Evolutionary conservation across 2,329 filamentous ascomycete species (phyloP), one percentile per base, ranked within the genome.

Genomic region (Sclerotinia nivalis): DNA sequence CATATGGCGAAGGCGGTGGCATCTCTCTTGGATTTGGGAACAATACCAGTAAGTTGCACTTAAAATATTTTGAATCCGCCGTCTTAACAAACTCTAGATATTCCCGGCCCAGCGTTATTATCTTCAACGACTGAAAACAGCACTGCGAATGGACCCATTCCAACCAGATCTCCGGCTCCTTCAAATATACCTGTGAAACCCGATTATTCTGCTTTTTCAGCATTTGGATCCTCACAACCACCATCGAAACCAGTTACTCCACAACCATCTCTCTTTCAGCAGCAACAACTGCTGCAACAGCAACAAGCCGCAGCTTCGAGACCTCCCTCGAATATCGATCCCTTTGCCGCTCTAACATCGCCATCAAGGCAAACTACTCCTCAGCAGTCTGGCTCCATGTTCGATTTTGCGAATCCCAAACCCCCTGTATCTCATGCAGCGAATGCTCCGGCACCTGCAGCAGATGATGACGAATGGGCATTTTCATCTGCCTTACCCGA

Each of bases 381-480:
- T 31, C 81, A 85, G 77, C 82, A 86, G 59, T 85, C 86, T 75
- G 84, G 88, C 66, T 82, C 81, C 47, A 83, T 82, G 65, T 82
- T 78, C 66, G 74, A 80, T 68, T 80, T 80, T 73, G 79, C 78
- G 72, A 78, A 74, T 31, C 79, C 79, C 66, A 77, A 77, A 55
- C 75, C 80, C 60, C 75, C 79, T 9, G 71, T 81, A 58, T 75
- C 81, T 49, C 60, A 75, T 28, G 70, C 78, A 55, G 72, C 78
- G 7, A 71, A 73, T 69, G 74, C 75, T 66, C 75, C 82, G 10
- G 83, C 83, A 64, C 87, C 76, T 59, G 77, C 82, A 10, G 83
- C 83, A 65, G 88, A 92, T 59, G 95, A 97, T 65, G 95, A 98
- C 73, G 95, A 98, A 77, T 98, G 95, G 94, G 91, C 89, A 34